phyloP scores from a whole-genome alignment of 75 land plant genomes.

The Selaginella moellendorffii region DNA sequence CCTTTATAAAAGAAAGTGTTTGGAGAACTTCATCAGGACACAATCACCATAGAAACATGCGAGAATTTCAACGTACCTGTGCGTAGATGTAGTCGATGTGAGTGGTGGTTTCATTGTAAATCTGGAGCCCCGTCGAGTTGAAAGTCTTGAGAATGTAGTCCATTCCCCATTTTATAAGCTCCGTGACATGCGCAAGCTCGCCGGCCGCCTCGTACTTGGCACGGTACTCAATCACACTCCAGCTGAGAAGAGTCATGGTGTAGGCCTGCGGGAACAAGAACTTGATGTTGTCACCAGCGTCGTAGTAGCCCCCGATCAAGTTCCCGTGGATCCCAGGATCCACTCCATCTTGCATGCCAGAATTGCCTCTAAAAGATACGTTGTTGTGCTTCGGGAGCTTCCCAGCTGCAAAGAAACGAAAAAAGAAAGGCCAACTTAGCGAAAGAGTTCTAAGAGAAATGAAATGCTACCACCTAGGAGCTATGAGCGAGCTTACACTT shows the following conservation, averaged over 20 bases:
- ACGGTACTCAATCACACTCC: constrained; percentile 12
- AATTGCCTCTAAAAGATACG: constrained; percentile 45
- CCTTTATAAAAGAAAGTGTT: too few relatives aligned
- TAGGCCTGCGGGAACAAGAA: constrained; percentile 12
- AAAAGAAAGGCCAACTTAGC: too few relatives aligned
- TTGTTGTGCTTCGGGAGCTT: constrained; percentile 47
- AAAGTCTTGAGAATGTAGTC: constrained; percentile 74
- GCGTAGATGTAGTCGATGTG: background rate
- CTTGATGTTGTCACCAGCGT: constrained; percentile 17
- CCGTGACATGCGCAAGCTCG: constrained; percentile 55
- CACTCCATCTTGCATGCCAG: background rate
- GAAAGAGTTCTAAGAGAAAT: too few relatives aligned
- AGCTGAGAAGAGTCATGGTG: constrained; percentile 11
- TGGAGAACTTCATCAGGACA: too few relatives aligned
- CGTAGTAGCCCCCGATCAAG: constrained; percentile 14
- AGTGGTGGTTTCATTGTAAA: constrained; percentile 22
- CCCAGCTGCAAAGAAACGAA: constrained; percentile 48
- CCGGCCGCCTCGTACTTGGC: constrained; percentile 14
- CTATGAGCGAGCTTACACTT: constrained; percentile 7
- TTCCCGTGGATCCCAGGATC: background rate
- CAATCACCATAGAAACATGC: too few relatives aligned
- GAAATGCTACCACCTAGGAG: too few relatives aligned
- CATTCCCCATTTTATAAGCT: constrained; percentile 80
- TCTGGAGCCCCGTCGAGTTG: constrained; percentile 28
- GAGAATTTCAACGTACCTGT: background rate